Conservation (phyloP, 331 rosid species). For the Acacia concinna region DNA sequence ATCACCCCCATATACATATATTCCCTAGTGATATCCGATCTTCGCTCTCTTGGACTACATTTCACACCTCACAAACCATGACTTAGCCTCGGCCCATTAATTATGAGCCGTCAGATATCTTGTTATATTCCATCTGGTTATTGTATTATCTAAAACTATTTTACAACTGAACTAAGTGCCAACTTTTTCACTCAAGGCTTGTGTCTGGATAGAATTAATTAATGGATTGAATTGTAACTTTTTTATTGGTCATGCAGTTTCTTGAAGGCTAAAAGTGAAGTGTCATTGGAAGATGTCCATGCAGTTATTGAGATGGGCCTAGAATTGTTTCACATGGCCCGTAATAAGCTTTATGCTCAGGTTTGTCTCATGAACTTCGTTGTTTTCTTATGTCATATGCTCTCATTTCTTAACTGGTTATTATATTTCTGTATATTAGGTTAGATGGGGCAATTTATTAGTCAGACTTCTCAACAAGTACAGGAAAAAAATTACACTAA, state of each 20-base stretch:
- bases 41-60: neutral
- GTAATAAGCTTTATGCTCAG: conserved; percentile 89
- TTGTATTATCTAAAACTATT: conserved; percentile 7
- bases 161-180: conserved; percentile 9
- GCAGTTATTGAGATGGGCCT: conserved; percentile 66
- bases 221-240: conserved; percentile 23
- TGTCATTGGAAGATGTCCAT: conserved; percentile 77
- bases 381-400: conserved; percentile 21
- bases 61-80: neutral
- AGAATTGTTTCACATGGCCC: conserved; percentile 68
- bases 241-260: conserved; percentile 58
- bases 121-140: neutral
- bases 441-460: conserved; percentile 94
- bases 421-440: conserved; percentile 61
- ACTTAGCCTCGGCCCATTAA: neutral
- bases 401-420: conserved; percentile 36
- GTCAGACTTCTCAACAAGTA: conserved; percentile 82
- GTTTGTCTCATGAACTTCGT: conserved; percentile 36
- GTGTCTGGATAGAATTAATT: conserved; percentile 17
- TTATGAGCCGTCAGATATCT: neutral
- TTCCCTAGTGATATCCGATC: neutral
- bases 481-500: conserved; percentile 71
- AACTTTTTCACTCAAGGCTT: conserved; percentile 13
- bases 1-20: neutral
- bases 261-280: conserved; percentile 90